Evolutionary conservation across 148 eudicot species (phyloP).

Genomic region (Nyssa sinensis): DNA sequence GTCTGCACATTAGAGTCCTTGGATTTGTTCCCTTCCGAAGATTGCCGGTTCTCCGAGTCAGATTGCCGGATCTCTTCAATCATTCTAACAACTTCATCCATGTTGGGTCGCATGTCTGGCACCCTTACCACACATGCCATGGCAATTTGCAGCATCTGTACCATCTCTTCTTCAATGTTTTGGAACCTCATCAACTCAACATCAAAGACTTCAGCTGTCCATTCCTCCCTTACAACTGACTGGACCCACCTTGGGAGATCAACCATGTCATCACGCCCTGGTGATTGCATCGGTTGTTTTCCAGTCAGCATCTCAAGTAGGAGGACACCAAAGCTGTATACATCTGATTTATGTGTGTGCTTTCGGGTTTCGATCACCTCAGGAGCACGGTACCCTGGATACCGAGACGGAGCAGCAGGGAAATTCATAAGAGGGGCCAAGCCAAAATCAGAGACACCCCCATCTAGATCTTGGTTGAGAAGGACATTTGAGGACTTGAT

Average conservation of each 20-base stretch:
- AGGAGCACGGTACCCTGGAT: conserved; percentile 26
- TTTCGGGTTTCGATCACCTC: conserved; percentile 20
- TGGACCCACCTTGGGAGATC: conserved; percentile 32
- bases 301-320: conserved; percentile 24
- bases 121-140: conserved; percentile 19
- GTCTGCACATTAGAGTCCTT: conserved; percentile 19
- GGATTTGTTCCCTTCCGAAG: conserved; percentile 19
- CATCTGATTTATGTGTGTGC: conserved; percentile 23
- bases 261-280: conserved; percentile 21
- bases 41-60: conserved; percentile 22
- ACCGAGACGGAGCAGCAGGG: conserved; percentile 9
- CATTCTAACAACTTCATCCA: conserved; percentile 23
- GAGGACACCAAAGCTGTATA: conserved; percentile 28
- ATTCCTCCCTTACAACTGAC: conserved; percentile 26
- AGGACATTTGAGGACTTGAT: conserved; percentile 28
- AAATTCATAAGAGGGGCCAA: conserved; percentile 21
- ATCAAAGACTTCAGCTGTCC: conserved; percentile 29
- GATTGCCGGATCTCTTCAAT: conserved; percentile 28
- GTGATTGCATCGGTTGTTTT: conserved; percentile 19
- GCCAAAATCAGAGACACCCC: conserved; percentile 19
- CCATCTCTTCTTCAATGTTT: conserved; percentile 30
- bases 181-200: conserved; percentile 24
- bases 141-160: conserved; percentile 26
- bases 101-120: conserved; percentile 23
- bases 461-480: conserved; percentile 15